Evolutionary conservation across 306 rosid species (phyloP), one percentile per base, ranked within the genome.

Genomic region (Quercus variabilis): DNA sequence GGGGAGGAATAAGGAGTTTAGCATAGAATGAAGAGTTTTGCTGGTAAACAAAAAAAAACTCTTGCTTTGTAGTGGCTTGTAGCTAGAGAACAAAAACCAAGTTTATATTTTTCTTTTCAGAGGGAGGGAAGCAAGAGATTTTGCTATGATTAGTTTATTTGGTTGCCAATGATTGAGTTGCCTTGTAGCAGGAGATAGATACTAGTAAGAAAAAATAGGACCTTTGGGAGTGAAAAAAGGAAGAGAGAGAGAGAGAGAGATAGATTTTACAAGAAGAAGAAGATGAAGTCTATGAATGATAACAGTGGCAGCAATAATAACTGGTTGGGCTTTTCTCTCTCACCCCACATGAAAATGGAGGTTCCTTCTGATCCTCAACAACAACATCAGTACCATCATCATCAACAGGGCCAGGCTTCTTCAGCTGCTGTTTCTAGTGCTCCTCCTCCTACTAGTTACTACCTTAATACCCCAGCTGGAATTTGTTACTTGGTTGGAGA

Each of bases 281-380:
- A 82, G 82, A 92, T 92, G 97, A 91, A 89, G 90, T 21, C 91
- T 63, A 89, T 89, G 86, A 85, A 85, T 78, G 94, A 89, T 79
- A 79, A 78, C 63, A 85, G 54, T 62, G 73, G 55, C 51, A 80
- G 60, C 76, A 80, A 86, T 76, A 88, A 73, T 57, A 86, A 88
- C 94, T 96, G 99, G 98, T 87, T 95, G 81, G 99, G 94, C 19
- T 93, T 95, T 63, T 95, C 98, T 88, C 97, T 93, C 79, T 90
- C 94, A 75, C 97, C 98, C 83, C 92, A 92, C 76, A 87, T 91
- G 98, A 92, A 92, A 88, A 91, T 89, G 94, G 94, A 94, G 81
- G 82, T 86, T 79, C 28, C 87, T 78, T 72, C 85, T 73, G 83
- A 25, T 30, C 79, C 85, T 71, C 78, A 49, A 49, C 87, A 30